Evolutionary conservation across 805 yeast genomes (phyloP), one percentile per base, ranked within the genome.

Genomic region (Nakazawaea anatomiae): DNA sequence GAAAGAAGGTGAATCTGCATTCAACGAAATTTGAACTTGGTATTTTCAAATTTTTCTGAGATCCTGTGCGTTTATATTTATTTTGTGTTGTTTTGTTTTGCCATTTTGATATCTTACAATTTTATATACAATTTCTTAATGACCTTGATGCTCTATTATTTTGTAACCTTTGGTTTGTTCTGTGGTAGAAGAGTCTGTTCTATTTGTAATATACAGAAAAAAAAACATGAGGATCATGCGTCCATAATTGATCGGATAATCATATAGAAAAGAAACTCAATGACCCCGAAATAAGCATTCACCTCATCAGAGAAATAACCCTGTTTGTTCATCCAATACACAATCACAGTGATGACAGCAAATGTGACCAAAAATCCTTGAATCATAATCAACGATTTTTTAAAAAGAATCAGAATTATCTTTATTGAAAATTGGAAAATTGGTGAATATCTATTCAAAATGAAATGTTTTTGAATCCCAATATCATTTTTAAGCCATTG

Each of bases 1-100:
- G 56, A 83, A 87, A 60, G 72, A 74, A 52, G 96, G 96, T 49
- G 56, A 56, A 28, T 3, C 42, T 39, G 31, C 52, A 2, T 48
- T 48, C 27, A 38, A 31, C 18, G 46, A 48, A 30, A 30, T n/a
- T 6, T 29, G 14, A 25, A 18, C 25, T 18, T 18, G 25, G n/a
- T n/a, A n/a, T 18, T 2, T 18, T 18, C 25, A 18, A 18, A 18
- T 30, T 9, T 14, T 44, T 9, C 25, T 32, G 46, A 12, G 12
- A 18, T 42, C 29, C 30, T 12, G 12, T 42, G 25, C 11, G 10
- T 42, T 4, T 12, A 30, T 27, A 12, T 42, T 11, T 28, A 32
- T n/a, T 8, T 42, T 14, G 18, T 14, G 6, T 7, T 29, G 11
- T 42, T 11, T n/a, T 27, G 28, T 42, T 12, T 11, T 18, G 25